These are phyloP conservation scores for Candida anglica DNA, from an alignment of 805 yeast species.

Conservation along the genomic window DNA sequence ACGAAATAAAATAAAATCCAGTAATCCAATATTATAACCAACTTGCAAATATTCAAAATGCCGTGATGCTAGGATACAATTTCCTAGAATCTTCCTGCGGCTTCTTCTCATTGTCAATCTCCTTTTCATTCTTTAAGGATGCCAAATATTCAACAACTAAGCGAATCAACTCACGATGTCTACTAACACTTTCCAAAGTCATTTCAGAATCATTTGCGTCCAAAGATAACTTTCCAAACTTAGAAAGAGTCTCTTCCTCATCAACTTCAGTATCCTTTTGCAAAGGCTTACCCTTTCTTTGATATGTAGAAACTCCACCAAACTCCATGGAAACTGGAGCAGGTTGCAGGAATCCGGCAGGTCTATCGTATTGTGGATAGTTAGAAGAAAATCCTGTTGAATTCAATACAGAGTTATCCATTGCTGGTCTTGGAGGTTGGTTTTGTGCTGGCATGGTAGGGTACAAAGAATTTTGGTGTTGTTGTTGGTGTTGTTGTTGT, in stretches of 20 bases:
- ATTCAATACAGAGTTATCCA: not conserved
- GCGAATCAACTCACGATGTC: conserved; percentile 32
- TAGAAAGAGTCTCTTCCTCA: not conserved
- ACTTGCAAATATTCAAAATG: conserved; percentile 28
- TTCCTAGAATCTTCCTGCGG: conserved; percentile 8
- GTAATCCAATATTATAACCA: too few species aligned
- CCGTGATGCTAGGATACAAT: conserved; percentile 39
- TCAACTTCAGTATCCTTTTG: conserved; percentile 1
- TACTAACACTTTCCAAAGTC: conserved; percentile 23
- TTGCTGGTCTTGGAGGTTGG: conserved; percentile 5
- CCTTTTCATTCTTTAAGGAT: conserved; percentile 11
- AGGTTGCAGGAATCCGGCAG: conserved; percentile 12
- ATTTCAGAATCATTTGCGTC: conserved; percentile 5
- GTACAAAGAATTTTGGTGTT: conserved; percentile 10
- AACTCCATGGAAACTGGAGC: conserved; percentile 25
- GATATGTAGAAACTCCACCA: conserved; percentile 33
- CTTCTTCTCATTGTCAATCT: not conserved
- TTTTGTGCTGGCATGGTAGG: conserved; percentile 15
- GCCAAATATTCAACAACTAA: conserved; percentile 31
- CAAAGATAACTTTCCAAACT: conserved; percentile 12
- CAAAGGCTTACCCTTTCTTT: conserved; percentile 25
- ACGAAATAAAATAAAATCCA: conserved; percentile 1
- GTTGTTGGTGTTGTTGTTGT: conserved; percentile 3
- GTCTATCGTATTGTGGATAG: conserved; percentile 29
- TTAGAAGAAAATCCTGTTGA: conserved; percentile 10